These are phyloP conservation scores for Aspergillus novofumigatus DNA, from an alignment of 2,329 filamentous ascomycete genomes.

Conservation along the genomic window DNA sequence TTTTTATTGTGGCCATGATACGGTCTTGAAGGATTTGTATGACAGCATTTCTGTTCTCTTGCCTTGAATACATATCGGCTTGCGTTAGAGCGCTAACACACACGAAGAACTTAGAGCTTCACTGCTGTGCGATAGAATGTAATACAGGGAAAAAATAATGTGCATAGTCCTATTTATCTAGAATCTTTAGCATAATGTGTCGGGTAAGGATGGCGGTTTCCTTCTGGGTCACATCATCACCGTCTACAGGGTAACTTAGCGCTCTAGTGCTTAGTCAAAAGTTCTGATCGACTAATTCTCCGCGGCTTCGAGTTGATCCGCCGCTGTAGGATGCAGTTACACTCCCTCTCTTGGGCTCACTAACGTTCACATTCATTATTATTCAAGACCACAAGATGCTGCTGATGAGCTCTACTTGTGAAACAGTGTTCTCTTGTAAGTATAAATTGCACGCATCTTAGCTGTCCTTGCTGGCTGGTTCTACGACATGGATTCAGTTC, in stretches of 20 bases:
- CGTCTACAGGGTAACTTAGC: too few relatives aligned
- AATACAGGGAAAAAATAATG: not conserved
- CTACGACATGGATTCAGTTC: conserved; percentile 8
- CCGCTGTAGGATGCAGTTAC: conserved; percentile 7
- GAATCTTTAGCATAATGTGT: not conserved
- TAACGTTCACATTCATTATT: conserved; percentile 6
- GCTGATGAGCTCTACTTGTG: conserved; percentile 17
- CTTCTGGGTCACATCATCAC: not conserved
- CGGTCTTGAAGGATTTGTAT: conserved; percentile 8
- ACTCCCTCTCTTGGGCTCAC: conserved; percentile 4
- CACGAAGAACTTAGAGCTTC: not conserved
- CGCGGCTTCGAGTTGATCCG: conserved; percentile 21
- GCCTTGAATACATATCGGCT: conserved; percentile 1
- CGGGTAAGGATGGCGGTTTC: not conserved
- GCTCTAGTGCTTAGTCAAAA: conserved; percentile 15
- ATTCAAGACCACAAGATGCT: conserved; percentile 16
- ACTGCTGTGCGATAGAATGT: conserved; percentile 5
- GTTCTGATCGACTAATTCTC: conserved; percentile 1
- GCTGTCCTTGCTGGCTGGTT: conserved; percentile 2
- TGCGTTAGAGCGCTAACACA: conserved; percentile 5
- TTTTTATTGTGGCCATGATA: not conserved
- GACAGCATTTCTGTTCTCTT: conserved; percentile 2
- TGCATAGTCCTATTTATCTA: not conserved
- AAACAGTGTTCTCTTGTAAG: conserved; percentile 19
- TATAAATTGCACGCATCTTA: conserved; percentile 4